Base-by-base conservation (phyloP, 768 basidiomycete genomes). In the Chlorophyllum brunneum region DNA sequence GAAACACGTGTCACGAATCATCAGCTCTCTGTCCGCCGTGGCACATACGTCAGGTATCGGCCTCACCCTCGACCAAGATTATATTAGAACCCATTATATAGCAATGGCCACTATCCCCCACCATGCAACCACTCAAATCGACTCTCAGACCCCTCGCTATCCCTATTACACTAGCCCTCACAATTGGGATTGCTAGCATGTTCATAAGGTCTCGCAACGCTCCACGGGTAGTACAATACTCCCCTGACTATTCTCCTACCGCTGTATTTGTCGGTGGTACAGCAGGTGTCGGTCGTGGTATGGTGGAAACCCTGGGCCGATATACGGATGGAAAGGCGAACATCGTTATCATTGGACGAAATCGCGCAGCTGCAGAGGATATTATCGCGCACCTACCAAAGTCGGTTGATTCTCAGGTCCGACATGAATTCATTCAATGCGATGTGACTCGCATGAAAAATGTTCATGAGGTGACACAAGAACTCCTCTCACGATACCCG, bases 261-360 rank as follows among this genome's bases (percentile, higher is more conserved):
- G 71, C 69, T 8, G 60, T 74, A 13, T 69, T 72, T 40, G 65
- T 73, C 16, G 72, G 71, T 6, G 73, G 72, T 2, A 73, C 71
- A 5, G 69, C 71, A 5, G 78, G 73, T 13, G 71, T 74, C 11
- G 78, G 78, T 0, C 68, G 70, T 51, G 72, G 68, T 0, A 70
- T 75, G 57, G 75, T 72, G 1, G 68, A 72, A 38, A 65, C 69
- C 4, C 75, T 80, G 54, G 77, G 72, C 4, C 55, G 59, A 1
- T 65, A 72, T 60, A 74, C 72, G 1, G 64, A 72, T 23, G 77
- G 78, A 8, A 70, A 73, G 40, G 69, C 70, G 5, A 72, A 73
- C 49, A 77, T 80, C 61, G 60, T 79, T 54, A 68, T 81, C 49
- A 63, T 76, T 38, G 79, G 79, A 4, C 71, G 78, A 38, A 79